These are phyloP conservation scores for Leccinum longicurvipes DNA, from an alignment of 768 basidiomycete genomes.

Conservation along the genomic window DNA sequence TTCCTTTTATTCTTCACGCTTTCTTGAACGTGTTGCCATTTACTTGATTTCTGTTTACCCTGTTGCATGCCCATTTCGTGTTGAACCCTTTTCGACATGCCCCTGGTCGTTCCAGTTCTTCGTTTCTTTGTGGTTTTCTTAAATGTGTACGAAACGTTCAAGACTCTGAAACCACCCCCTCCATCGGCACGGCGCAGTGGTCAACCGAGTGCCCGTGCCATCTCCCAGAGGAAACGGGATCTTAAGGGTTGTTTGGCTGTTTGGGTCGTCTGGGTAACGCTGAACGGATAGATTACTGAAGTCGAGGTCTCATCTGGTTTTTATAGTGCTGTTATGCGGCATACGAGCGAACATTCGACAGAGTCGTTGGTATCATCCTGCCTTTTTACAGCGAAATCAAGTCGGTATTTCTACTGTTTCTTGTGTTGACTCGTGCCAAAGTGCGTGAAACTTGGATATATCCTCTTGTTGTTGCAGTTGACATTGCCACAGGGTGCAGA, in stretches of 20 bases:
- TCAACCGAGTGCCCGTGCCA: constrained; percentile 60
- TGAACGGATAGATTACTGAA: constrained; percentile 6
- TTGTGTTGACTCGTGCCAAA: constrained; percentile 71
- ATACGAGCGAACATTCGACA: constrained; percentile 67
- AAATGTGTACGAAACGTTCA: constrained; percentile 83
- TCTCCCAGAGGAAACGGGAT: constrained; percentile 74
- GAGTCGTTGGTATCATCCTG: constrained; percentile 62
- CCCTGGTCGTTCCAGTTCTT: constrained; percentile 62
- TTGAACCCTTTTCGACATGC: constrained; percentile 42
- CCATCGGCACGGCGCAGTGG: constrained; percentile 48
- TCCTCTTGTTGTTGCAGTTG: constrained; percentile 4
- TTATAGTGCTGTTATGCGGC: constrained; percentile 61
- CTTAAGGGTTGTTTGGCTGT: constrained; percentile 83
- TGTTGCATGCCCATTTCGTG: constrained; percentile 10
- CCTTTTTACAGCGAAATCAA: constrained; percentile 88
- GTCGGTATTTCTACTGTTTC: constrained; percentile 65
- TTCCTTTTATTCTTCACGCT: background rate
- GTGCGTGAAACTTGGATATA: constrained; percentile 38
- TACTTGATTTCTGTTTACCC: background rate
- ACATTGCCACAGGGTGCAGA: constrained; percentile 65
- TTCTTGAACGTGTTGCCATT: constrained; percentile 2
- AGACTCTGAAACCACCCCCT: constrained; percentile 68
- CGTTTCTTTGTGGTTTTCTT: constrained; percentile 69
- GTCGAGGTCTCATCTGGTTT: constrained; percentile 12
- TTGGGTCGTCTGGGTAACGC: constrained; percentile 81